Evolutionary conservation across 1,139 yeast species (phyloP).

Genomic region (Debaryomycetaceae sp.): DNA sequence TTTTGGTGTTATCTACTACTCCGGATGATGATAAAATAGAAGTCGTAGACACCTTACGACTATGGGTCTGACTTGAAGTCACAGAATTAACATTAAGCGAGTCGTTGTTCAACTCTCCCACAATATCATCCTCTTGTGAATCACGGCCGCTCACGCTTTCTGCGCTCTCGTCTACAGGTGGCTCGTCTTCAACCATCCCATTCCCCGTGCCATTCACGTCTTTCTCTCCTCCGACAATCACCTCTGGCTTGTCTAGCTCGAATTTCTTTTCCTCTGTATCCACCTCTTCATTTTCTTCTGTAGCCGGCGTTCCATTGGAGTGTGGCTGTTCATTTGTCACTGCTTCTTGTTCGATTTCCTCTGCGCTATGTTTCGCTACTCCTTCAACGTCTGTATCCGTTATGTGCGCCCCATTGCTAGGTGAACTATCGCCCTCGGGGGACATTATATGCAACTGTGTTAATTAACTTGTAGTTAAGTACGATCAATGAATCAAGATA

Average conservation of each 20-base stretch:
- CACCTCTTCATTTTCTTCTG: neutral
- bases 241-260: neutral
- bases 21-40: conserved; percentile 23
- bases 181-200: neutral
- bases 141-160: neutral
- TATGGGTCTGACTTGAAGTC: conserved; percentile 5
- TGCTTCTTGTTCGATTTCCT: conserved; percentile 1
- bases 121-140: neutral
- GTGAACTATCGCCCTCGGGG: neutral
- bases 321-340: neutral
- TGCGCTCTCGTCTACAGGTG: neutral
- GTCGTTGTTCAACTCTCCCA: neutral
- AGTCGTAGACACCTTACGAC: conserved; percentile 18
- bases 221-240: neutral
- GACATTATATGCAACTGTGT: neutral
- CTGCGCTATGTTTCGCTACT: neutral
- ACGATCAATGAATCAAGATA: neutral
- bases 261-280: neutral
- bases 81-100: neutral
- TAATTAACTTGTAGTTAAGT: neutral
- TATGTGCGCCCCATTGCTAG: neutral
- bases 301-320: neutral
- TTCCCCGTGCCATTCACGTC: neutral
- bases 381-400: neutral
- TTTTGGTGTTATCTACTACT: conserved; percentile 33